Percentiles rank a stretch among this genome's conserved stretches.
phyloP scores from a whole-genome alignment of 352 stramenopile genomes.

The Phytopythium chamaehyphon region DNA sequence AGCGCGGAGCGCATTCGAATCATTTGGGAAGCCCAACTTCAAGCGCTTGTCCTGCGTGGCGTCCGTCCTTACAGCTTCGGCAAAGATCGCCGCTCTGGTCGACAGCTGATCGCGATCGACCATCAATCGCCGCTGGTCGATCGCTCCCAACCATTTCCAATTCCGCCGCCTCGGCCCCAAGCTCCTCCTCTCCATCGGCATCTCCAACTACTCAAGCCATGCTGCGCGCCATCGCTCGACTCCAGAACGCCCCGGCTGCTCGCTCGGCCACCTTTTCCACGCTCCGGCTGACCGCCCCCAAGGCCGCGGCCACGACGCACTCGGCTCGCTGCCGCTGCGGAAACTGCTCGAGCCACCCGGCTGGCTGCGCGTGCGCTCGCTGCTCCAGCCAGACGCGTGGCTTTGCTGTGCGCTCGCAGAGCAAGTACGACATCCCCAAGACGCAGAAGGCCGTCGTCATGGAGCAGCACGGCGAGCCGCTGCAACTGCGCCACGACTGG shows the following conservation, averaged over 20 bases:
- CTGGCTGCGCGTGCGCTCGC: slow-evolving; percentile 3
- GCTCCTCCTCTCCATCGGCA: neutral
- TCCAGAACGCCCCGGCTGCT: slow-evolving; percentile 11
- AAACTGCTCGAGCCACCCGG: slow-evolving; percentile 21
- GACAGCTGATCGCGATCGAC: no score
- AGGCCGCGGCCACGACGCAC: neutral
- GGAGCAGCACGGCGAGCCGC: slow-evolving; percentile 25
- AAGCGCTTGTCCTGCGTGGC: no score
- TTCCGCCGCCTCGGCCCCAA: neutral
- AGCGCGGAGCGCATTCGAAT: no score
- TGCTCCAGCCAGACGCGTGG: slow-evolving; percentile 14
- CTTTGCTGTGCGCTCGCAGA: slow-evolving; percentile 33
- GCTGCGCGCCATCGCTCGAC: slow-evolving; percentile 18
- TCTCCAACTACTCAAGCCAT: neutral
- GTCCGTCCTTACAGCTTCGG: no score
- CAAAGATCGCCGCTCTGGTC: no score
- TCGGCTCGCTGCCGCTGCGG: slow-evolving; percentile 21
- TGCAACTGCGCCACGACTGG: slow-evolving; percentile 40
- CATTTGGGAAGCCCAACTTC: no score
- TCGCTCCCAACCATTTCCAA: neutral
- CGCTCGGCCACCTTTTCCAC: slow-evolving; percentile 8
- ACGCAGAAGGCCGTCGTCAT: slow-evolving; percentile 44
- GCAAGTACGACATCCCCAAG: slow-evolving; percentile 37
- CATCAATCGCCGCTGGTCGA: neutral
- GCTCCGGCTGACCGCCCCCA: slow-evolving; percentile 11